Evolutionary conservation across 805 yeast genomes (phyloP).

Genomic region (Saturnispora silvae): DNA sequence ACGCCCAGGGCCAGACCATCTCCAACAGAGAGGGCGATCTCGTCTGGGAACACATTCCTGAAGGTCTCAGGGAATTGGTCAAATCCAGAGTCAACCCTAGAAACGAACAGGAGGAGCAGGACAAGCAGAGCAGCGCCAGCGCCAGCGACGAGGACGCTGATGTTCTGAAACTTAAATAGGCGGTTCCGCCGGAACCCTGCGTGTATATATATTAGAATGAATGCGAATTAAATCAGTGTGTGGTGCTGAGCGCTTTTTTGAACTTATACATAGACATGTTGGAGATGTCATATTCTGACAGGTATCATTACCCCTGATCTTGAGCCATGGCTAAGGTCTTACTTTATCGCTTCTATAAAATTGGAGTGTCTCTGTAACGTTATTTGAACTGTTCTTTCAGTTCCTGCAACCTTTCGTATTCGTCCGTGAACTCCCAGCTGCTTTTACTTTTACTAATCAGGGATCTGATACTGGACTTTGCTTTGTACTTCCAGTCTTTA

Average conservation of each 20-base stretch:
- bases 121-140: too few species aligned
- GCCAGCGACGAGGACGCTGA: conserved; percentile 25
- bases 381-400: conserved; percentile 34
- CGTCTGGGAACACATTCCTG: conserved; percentile 60
- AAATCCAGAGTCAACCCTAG: conserved; percentile 67
- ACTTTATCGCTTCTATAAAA: conserved; percentile 1
- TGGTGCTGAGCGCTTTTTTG: background rate
- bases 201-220: too few species aligned
- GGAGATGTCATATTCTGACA: too few species aligned
- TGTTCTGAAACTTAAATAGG: conserved; percentile 5
- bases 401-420: conserved; percentile 56
- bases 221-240: background rate
- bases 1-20: conserved; percentile 66
- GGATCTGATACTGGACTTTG: conserved; percentile 60
- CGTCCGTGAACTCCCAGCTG: conserved; percentile 71
- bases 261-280: background rate
- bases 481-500: conserved; percentile 84
- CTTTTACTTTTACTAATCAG: conserved; percentile 69
- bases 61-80: conserved; percentile 35
- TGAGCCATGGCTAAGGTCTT: too few species aligned
- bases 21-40: conserved; percentile 56
- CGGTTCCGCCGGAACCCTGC: too few species aligned
- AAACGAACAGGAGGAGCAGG: too few species aligned
- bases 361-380: background rate
- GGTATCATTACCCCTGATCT: too few species aligned